Evolutionary conservation across 2,329 filamentous ascomycete genomes (phyloP).

Genomic region (Diaporthe caulivora): DNA sequence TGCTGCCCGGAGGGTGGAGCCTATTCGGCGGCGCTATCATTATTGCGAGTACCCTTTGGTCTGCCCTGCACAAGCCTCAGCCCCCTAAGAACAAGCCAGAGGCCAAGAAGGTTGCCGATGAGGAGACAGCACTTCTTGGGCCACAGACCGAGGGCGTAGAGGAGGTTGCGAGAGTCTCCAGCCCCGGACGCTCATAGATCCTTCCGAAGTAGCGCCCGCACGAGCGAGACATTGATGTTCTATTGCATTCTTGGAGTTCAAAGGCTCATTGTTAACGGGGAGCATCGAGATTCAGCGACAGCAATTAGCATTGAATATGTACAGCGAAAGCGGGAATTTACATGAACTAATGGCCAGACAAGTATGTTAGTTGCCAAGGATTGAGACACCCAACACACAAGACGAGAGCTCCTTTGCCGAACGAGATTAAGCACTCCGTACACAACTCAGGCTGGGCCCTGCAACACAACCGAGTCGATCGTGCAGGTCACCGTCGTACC

Average conservation of each 20-base stretch:
- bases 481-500: constrained; percentile 57
- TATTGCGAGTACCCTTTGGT: constrained; percentile 56
- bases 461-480: constrained; percentile 58
- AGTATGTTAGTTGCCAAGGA: background rate
- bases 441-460: constrained; percentile 45
- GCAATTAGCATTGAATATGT: constrained; percentile 3
- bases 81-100: constrained; percentile 43
- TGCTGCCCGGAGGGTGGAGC: constrained; percentile 53
- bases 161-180: background rate
- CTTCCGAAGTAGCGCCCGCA: background rate
- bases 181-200: background rate
- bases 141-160: constrained; percentile 35
- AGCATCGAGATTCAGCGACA: background rate
- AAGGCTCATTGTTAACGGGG: background rate
- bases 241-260: constrained; percentile 6
- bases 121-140: constrained; percentile 51
- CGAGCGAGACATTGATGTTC: background rate
- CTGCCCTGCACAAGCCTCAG: constrained; percentile 54
- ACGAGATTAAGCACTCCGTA: background rate
- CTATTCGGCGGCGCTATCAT: constrained; percentile 55
- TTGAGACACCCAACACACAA: background rate
- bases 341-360: background rate
- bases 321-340: background rate
- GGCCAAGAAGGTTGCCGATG: constrained; percentile 46
- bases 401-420: background rate